Evolutionary conservation across 768 basidiomycete genomes (phyloP), one percentile per base, ranked within the genome.

Genomic region (Lanmaoa rubissima): DNA sequence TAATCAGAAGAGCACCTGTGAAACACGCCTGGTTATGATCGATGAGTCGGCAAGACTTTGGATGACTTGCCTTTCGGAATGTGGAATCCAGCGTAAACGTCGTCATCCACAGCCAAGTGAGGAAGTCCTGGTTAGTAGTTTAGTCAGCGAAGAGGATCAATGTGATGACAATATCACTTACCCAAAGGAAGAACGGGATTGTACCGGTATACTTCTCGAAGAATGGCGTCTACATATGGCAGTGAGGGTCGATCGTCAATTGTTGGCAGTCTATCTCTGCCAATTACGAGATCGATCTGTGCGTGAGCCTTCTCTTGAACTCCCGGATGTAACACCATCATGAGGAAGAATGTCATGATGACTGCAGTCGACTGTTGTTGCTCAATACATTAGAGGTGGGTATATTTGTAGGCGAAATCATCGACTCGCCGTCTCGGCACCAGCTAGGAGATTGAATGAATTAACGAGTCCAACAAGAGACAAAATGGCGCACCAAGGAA

Each of bases 301-400:
- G 56, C 42, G 1, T 62, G 61, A 9, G 57, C 61, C 14, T 59
- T 61, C 19, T 58, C 47, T 31, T 63, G 62, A 4, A 14, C 57
- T 28, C 19, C 24, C 4, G 57, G 56, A 10, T 48, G 51, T 19
- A 54, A 26, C 41, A 55, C 36, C 41, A 62, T 51, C 57, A 56
- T 39, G 6, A 62, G 39, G 26, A 59, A 59, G 46, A 62, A 63
- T 2, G 19, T 39, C 57, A 47, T 47, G 3, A 61, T 13, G 17
- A 36, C 34, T 1, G 60, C 26, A 16, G 45, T 32, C 0, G 55
- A 40, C 59, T 57, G 6, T 34, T 57, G 5, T 34, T 36, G 32
- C 35, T 12, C 24, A 35, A 13, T 12, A 32, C 6, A 21, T 17
- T 1, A 31, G 8, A 31, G 7, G 28, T 6, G 7, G 28, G 28